phyloP scores from a whole-genome alignment of 192 early-diverging fungal species.

The Spinellus fusiger region DNA sequence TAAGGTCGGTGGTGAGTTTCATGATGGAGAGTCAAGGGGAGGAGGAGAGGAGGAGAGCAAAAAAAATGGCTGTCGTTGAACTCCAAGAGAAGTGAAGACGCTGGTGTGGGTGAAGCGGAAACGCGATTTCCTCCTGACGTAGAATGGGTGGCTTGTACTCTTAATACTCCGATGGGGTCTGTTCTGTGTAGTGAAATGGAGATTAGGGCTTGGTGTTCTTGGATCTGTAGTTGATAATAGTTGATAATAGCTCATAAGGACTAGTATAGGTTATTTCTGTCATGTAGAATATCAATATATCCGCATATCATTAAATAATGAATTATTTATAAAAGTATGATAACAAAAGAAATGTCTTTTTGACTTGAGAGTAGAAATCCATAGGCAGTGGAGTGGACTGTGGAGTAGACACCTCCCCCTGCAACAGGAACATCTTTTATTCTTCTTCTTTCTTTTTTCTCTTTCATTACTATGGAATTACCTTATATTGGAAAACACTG shows the following conservation, averaged over 20 bases:
- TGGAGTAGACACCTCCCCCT: too few species aligned
- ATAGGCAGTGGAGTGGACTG: too few species aligned
- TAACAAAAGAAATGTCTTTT: neutral
- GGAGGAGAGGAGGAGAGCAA: neutral
- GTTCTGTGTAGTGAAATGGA: too few species aligned
- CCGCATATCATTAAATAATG: neutral
- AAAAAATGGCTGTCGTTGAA: neutral
- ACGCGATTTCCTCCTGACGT: neutral
- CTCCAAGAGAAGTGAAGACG: neutral
- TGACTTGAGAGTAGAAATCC: neutral
- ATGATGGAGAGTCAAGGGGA: constrained; percentile 36
- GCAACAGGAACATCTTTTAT: neutral
- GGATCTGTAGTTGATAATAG: neutral
- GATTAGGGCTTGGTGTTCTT: neutral
- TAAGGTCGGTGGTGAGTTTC: constrained; percentile 74
- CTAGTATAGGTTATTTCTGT: neutral
- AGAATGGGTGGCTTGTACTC: neutral
- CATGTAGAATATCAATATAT: neutral
- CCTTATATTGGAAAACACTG: constrained; percentile 14
- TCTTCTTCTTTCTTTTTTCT: neutral
- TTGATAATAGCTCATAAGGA: too few species aligned
- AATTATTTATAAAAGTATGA: too few species aligned
- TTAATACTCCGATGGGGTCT: neutral
- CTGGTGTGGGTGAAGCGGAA: neutral
- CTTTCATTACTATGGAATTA: constrained; percentile 1